These are phyloP conservation scores for Arbutus unedo DNA, from an alignment of 148 eudicot species.

Conservation along the genomic window DNA sequence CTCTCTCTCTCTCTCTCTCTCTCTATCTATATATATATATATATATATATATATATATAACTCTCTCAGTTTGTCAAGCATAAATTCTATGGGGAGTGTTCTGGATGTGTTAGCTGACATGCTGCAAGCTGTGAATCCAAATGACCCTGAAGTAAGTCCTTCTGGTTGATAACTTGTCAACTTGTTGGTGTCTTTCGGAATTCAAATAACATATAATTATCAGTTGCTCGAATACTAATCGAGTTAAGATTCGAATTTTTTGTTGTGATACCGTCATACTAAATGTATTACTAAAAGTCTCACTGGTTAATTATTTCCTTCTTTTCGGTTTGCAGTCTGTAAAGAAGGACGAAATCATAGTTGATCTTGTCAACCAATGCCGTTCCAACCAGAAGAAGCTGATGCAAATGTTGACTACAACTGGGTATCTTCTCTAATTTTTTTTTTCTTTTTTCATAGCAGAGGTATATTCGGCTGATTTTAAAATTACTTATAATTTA, in stretches of 20 bases:
- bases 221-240: too few relatives aligned
- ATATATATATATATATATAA: too few relatives aligned
- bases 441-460: too few relatives aligned
- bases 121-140: conserved; percentile 82
- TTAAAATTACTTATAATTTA: too few relatives aligned
- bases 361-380: conserved; percentile 80
- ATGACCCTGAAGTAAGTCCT: conserved; percentile 65
- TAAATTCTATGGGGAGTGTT: conserved; percentile 70
- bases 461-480: too few relatives aligned
- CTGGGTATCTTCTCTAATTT: too few relatives aligned
- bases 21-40: too few relatives aligned
- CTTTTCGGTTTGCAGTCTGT: conserved; percentile 52
- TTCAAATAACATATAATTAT: too few relatives aligned
- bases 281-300: background rate
- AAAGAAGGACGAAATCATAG: conserved; percentile 65
- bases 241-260: too few relatives aligned
- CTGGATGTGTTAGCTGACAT: conserved; percentile 71
- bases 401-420: conserved; percentile 71
- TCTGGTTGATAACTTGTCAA: too few relatives aligned
- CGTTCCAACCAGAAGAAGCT: conserved; percentile 86
- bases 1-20: background rate
- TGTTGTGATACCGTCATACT: too few relatives aligned
- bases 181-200: too few relatives aligned
- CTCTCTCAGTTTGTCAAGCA: conserved; percentile 43
- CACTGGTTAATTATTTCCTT: background rate